Evolutionary conservation across 2,329 filamentous ascomycete species (phyloP).

Genomic region (Calonectria hawksworthii): DNA sequence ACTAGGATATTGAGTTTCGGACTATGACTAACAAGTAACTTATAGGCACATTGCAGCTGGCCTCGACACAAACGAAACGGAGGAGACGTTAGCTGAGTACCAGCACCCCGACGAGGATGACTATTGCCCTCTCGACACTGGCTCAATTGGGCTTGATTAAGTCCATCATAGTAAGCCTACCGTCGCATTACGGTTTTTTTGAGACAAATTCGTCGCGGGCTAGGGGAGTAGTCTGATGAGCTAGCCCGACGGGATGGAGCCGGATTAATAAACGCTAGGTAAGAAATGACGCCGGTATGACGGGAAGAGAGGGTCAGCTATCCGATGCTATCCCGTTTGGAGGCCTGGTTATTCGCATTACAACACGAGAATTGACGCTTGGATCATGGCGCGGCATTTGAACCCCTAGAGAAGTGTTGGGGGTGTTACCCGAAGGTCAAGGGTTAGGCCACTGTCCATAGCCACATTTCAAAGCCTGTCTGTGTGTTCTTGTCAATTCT

Average conservation of each 20-base stretch:
- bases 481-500: not conserved
- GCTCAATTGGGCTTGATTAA: conserved; percentile 23
- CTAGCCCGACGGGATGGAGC: not conserved
- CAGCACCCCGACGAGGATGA: conserved; percentile 32
- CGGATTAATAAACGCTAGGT: not conserved
- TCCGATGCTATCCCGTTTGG: not conserved
- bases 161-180: not conserved
- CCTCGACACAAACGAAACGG: conserved; percentile 27
- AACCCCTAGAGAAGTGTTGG: not conserved
- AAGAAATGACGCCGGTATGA: not conserved
- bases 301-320: not conserved
- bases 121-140: conserved; percentile 25
- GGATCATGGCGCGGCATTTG: not conserved
- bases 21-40: not conserved
- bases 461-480: not conserved
- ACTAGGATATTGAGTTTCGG: not conserved
- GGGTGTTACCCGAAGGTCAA: not conserved
- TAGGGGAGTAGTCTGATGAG: not conserved
- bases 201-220: not conserved
- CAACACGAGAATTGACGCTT: not conserved
- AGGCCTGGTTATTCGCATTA: not conserved
- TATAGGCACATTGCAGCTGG: conserved; percentile 29
- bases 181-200: not conserved
- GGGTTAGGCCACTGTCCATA: not conserved
- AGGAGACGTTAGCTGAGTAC: conserved; percentile 31